These are phyloP conservation scores for Metschnikowia picachoensis DNA, from an alignment of 805 yeast species.

Conservation along the genomic window DNA sequence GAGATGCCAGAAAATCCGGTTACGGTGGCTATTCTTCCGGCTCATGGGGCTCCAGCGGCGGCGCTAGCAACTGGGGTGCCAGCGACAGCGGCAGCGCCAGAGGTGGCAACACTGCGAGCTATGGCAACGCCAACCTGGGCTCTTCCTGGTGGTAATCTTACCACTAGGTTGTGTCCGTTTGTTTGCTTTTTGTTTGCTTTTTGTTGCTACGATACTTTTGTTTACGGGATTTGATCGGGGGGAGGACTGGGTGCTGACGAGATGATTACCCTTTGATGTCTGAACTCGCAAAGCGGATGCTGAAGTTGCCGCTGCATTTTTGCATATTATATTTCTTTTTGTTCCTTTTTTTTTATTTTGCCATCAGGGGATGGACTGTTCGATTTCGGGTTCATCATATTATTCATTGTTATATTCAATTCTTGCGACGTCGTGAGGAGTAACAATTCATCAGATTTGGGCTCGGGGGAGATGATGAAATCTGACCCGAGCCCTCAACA, in stretches of 20 bases:
- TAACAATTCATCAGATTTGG: slow-evolving; percentile 11
- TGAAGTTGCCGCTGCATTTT: slow-evolving; percentile 16
- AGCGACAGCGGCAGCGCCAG: slow-evolving; percentile 24
- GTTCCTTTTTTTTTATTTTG: slow-evolving; percentile 17
- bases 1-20: slow-evolving; percentile 51
- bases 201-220: slow-evolving; percentile 16
- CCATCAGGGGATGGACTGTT: slow-evolving; percentile 17
- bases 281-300: slow-evolving; percentile 16
- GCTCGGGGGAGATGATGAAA: slow-evolving; percentile 1
- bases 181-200: slow-evolving; percentile 15
- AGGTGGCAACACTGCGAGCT: slow-evolving; percentile 28
- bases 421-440: slow-evolving; percentile 3
- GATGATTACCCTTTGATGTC: slow-evolving; percentile 10
- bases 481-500: slow-evolving; percentile 2
- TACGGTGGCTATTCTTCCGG: slow-evolving; percentile 27
- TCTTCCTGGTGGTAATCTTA: slow-evolving; percentile 41
- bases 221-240: slow-evolving; percentile 12
- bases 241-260: not conserved
- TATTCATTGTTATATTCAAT: slow-evolving; percentile 10
- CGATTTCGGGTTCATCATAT: slow-evolving; percentile 13
- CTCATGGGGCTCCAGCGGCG: slow-evolving; percentile 18
- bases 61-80: slow-evolving; percentile 18
- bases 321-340: slow-evolving; percentile 18
- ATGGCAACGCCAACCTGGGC: slow-evolving; percentile 34
- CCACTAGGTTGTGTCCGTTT: slow-evolving; percentile 1